A percentile compares a stretch with the other conserved stretches of the same genome.
These are phyloP conservation scores for grape (Vitis vinifera) DNA, from an alignment of 164 flowering plant species.

Conservation along the genomic window DNA sequence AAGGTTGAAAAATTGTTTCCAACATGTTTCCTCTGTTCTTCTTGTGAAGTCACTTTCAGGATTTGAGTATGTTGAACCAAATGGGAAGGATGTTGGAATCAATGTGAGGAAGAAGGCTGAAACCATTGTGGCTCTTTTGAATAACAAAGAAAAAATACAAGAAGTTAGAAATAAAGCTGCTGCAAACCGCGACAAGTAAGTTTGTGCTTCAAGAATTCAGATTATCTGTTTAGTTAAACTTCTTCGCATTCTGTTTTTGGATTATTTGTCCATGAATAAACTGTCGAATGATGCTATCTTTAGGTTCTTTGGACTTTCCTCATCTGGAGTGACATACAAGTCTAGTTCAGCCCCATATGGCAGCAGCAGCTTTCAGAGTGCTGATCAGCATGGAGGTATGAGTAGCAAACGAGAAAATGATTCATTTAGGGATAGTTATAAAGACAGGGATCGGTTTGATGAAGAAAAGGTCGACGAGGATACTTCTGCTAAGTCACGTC, in stretches of 20 bases:
- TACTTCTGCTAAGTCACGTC: slow-evolving; percentile 40
- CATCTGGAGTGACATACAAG: slow-evolving; percentile 74
- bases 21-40: slow-evolving; percentile 9
- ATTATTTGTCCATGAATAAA: slow-evolving; percentile 9
- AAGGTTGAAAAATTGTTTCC: background rate
- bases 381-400: slow-evolving; percentile 59
- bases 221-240: slow-evolving; percentile 1
- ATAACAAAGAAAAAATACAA: slow-evolving; percentile 85
- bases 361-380: slow-evolving; percentile 46
- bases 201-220: slow-evolving; percentile 14
- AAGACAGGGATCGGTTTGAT: slow-evolving; percentile 40
- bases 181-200: slow-evolving; percentile 91
- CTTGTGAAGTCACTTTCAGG: slow-evolving; percentile 70
- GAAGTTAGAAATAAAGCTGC: slow-evolving; percentile 89
- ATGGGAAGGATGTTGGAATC: slow-evolving; percentile 91
- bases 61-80: slow-evolving; percentile 94
- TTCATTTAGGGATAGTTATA: slow-evolving; percentile 45
- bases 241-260: slow-evolving; percentile 1
- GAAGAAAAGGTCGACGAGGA: slow-evolving; percentile 46
- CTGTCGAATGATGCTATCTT: slow-evolving; percentile 6
- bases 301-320: slow-evolving; percentile 95
- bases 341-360: slow-evolving; percentile 64
- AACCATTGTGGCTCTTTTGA: slow-evolving; percentile 61
- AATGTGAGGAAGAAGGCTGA: slow-evolving; percentile 97
- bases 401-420: slow-evolving; percentile 44